Percentiles rank a stretch among this genome's conserved stretches.
Evolutionary conservation across 2,329 filamentous ascomycete species (phyloP).

Genomic region (Lasiodiplodia hormozganensis): DNA sequence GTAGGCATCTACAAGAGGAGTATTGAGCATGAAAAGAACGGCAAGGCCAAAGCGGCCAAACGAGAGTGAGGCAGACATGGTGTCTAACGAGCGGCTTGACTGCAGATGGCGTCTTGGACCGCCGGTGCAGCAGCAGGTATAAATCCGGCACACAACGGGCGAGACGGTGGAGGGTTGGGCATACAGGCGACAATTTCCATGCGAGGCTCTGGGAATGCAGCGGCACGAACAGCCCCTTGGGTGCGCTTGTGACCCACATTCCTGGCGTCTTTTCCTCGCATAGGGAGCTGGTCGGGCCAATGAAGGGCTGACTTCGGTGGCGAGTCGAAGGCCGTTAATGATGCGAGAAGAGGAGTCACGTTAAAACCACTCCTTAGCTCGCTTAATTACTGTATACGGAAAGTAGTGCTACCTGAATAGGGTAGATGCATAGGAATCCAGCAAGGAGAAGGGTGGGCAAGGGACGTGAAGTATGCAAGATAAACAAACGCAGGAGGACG

Average conservation of each 20-base stretch:
- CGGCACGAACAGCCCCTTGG: constrained; percentile 15
- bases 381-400: background rate
- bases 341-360: background rate
- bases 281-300: background rate
- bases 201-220: constrained; percentile 8
- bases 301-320: background rate
- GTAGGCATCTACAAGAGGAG: constrained; percentile 13
- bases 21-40: constrained; percentile 22
- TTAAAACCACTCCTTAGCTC: constrained; percentile 12
- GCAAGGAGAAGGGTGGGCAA: constrained; percentile 12
- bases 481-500: constrained; percentile 13
- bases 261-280: constrained; percentile 1
- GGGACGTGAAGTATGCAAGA: constrained; percentile 9
- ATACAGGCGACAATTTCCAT: constrained; percentile 17
- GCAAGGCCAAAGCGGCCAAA: constrained; percentile 15
- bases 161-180: background rate
- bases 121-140: background rate
- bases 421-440: constrained; percentile 12
- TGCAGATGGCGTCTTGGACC: background rate
- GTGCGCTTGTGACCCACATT: constrained; percentile 14
- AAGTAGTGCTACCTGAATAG: background rate
- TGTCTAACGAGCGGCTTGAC: constrained; percentile 13
- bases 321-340: background rate
- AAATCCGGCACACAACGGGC: background rate
- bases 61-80: constrained; percentile 6